Percentiles rank a stretch among this genome's conserved stretches.
Conservation (phyloP, 1,284 basidiomycete species). For the Ceratobasidium sp. region DNA sequence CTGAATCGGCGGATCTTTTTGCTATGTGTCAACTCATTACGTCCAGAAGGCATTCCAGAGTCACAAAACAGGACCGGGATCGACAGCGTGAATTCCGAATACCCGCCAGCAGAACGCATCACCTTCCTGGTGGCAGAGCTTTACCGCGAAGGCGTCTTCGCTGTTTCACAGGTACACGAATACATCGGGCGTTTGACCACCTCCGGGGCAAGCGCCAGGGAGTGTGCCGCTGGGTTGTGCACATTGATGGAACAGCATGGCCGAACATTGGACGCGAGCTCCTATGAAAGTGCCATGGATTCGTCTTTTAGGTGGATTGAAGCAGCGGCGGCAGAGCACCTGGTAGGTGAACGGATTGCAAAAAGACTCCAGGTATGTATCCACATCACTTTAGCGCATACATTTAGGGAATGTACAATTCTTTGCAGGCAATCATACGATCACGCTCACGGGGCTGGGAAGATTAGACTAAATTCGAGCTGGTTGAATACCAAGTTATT, state of each 20-base stretch:
- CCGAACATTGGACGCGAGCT: background rate
- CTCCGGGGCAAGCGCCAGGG: too few relatives aligned
- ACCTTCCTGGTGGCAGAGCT: too few relatives aligned
- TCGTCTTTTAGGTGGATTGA: background rate
- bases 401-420: background rate
- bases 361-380: background rate
- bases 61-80: too few relatives aligned
- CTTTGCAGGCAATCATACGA: background rate
- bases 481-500: slow-evolving; percentile 91
- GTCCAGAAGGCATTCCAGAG: too few relatives aligned
- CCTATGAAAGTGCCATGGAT: background rate
- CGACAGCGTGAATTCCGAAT: too few relatives aligned
- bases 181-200: too few relatives aligned
- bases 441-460: background rate
- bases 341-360: background rate
- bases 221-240: background rate
- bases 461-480: slow-evolving; percentile 63
- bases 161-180: too few relatives aligned
- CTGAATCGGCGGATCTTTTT: too few relatives aligned
- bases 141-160: too few relatives aligned
- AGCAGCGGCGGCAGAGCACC: background rate
- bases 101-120: too few relatives aligned
- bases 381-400: background rate
- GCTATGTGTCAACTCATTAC: too few relatives aligned
- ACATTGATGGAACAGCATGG: background rate